Conservation (phyloP, 1,284 basidiomycete genomes). For the Anthracocystis setariae region DNA sequence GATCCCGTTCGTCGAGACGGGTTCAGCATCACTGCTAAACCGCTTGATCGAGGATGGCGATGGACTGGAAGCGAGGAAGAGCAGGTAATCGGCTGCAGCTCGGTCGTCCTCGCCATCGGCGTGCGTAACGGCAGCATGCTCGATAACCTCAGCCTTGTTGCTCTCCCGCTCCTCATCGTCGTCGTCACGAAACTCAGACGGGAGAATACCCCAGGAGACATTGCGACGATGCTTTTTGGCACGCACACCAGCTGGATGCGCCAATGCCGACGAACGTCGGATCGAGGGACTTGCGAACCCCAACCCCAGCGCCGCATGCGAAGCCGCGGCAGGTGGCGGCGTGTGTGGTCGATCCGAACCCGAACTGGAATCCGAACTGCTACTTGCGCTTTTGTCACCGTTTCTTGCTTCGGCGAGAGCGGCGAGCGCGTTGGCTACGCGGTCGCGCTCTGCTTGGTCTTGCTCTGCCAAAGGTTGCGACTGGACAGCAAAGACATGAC, state of each 20-base stretch:
- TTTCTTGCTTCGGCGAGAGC: conserved; percentile 29
- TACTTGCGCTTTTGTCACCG: conserved; percentile 5
- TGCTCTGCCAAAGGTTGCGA: conserved; percentile 21
- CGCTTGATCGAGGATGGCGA: conserved; percentile 38
- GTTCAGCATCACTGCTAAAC: conserved; percentile 13
- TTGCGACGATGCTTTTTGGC: conserved; percentile 27
- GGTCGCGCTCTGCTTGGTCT: conserved; percentile 44
- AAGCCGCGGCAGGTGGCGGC: conserved; percentile 13
- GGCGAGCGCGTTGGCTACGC: conserved; percentile 42
- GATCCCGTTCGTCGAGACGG: conserved; percentile 6
- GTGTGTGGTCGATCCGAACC: conserved; percentile 25
- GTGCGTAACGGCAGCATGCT: too few species aligned
- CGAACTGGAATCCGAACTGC: conserved; percentile 30
- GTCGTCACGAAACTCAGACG: conserved; percentile 4
- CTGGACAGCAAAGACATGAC: conserved; percentile 16
- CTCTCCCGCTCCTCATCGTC: not conserved
- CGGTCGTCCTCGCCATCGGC: conserved; percentile 15
- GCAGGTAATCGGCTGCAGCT: conserved; percentile 38
- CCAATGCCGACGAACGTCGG: conserved; percentile 9
- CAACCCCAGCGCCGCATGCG: conserved; percentile 14
- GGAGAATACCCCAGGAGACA: conserved; percentile 26
- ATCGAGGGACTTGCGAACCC: conserved; percentile 22
- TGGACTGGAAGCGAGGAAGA: conserved; percentile 33
- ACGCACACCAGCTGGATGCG: conserved; percentile 1
- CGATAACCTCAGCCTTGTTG: not conserved